phyloP scores from a whole-genome alignment of 2,329 filamentous ascomycete genomes.

The Aspergillus alliaceus region DNA sequence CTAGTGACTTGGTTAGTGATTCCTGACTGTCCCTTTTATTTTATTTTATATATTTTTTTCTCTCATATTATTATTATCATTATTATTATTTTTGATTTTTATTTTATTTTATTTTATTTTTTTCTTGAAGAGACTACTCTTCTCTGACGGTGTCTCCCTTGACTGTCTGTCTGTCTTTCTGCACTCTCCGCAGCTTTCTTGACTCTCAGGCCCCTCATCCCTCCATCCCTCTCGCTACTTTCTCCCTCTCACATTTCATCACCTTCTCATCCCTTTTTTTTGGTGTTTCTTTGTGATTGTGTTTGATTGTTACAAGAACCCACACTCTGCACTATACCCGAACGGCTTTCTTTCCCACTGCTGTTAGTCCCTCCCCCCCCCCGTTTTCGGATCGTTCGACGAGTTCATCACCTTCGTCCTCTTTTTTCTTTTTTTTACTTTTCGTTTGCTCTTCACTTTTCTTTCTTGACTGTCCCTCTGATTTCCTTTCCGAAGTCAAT shows the following conservation, averaged over 20 bases:
- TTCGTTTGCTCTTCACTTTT: neutral
- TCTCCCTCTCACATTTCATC: constrained; percentile 6
- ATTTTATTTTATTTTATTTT: neutral
- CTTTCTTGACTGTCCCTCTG: constrained; percentile 1
- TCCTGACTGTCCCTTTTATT: neutral
- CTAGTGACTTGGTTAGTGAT: neutral
- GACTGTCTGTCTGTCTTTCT: neutral
- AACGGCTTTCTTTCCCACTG: constrained; percentile 2
- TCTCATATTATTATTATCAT: neutral
- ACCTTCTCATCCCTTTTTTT: constrained; percentile 1
- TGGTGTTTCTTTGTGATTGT: neutral
- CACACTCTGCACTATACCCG: constrained; percentile 2
- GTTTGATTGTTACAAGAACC: constrained; percentile 9
- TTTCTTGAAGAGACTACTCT: too few relatives aligned
- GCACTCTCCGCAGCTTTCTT: neutral
- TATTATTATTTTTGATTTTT: neutral
- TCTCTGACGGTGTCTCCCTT: neutral
- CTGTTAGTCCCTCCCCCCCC: constrained; percentile 5
- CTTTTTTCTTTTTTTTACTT: too few relatives aligned
- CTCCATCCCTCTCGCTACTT: too few relatives aligned
- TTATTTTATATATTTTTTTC: neutral
- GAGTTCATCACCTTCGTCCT: constrained; percentile 1
- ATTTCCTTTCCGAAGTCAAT: neutral
- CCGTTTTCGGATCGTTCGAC: constrained; percentile 9
- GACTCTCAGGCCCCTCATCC: neutral